Percentiles rank a stretch among this genome's conserved stretches.
Evolutionary conservation across 2,329 filamentous ascomycete genomes (phyloP).

Genomic region (Claviceps purpurea): DNA sequence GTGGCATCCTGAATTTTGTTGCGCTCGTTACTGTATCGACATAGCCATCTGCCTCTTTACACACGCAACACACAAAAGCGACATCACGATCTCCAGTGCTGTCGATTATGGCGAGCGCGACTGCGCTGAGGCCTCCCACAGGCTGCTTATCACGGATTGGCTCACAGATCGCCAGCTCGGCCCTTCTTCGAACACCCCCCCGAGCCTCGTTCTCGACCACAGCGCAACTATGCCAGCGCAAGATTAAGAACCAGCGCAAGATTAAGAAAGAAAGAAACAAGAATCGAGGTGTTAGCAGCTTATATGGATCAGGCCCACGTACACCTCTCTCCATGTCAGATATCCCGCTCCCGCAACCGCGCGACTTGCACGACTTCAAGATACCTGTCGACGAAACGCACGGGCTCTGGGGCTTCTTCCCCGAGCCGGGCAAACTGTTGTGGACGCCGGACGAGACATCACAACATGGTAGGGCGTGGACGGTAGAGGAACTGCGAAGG

Average conservation of each 20-base stretch:
- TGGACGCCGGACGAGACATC: constrained; percentile 57
- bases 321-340: constrained; percentile 63
- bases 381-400: constrained; percentile 58
- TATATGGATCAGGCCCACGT: constrained; percentile 63
- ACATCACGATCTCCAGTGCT: not conserved
- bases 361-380: constrained; percentile 38
- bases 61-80: not conserved
- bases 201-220: constrained; percentile 40
- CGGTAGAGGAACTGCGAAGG: constrained; percentile 66
- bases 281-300: constrained; percentile 66
- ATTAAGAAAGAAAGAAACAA: constrained; percentile 57
- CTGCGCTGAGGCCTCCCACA: constrained; percentile 15
- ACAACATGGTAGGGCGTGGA: constrained; percentile 71
- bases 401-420: constrained; percentile 89
- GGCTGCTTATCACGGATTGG: constrained; percentile 11
- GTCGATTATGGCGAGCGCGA: constrained; percentile 17
- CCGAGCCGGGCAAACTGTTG: constrained; percentile 52
- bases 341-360: constrained; percentile 58
- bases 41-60: not conserved
- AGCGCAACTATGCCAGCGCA: constrained; percentile 32
- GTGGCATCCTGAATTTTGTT: constrained; percentile 2
- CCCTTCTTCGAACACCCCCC: constrained; percentile 6
- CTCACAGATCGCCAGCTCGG: constrained; percentile 2
- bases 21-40: not conserved
- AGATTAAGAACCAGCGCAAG: constrained; percentile 31